Conservation (phyloP, 345 rosid genomes). For the Lenwebbia sp. region DNA sequence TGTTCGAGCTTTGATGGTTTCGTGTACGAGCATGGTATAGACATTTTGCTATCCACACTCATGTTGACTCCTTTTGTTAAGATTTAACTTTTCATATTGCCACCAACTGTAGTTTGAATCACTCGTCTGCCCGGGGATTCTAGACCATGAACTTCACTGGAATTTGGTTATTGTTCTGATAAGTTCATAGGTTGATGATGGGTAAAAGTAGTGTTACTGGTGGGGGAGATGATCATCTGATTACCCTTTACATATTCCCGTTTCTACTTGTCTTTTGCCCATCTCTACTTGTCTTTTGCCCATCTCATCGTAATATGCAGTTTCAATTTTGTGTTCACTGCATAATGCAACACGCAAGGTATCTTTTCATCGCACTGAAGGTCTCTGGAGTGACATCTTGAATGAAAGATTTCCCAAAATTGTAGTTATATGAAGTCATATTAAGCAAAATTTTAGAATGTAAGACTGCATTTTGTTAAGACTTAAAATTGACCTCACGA, state of each 20-base stretch:
- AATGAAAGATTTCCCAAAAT: not conserved
- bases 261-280: not conserved
- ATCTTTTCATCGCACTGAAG: not conserved
- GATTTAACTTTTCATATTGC: not conserved
- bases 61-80: not conserved
- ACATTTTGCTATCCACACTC: not conserved
- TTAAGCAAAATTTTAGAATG: not conserved
- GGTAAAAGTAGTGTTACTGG: not conserved
- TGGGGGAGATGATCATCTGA: not conserved
- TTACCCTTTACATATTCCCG: not conserved
- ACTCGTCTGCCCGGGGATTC: not conserved
- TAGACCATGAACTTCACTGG: not conserved
- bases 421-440: not conserved
- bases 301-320: not conserved
- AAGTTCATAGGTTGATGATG: not conserved
- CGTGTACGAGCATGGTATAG: conserved; percentile 66
- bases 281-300: not conserved
- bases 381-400: not conserved
- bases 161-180: not conserved
- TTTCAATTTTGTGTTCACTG: not conserved
- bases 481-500: not conserved
- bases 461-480: not conserved
- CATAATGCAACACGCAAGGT: not conserved
- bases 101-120: not conserved
- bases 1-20: conserved; percentile 97